These are phyloP conservation scores for Xylariomycetidae sp. DNA, from an alignment of 2,329 filamentous ascomycete genomes.

Conservation along the genomic window DNA sequence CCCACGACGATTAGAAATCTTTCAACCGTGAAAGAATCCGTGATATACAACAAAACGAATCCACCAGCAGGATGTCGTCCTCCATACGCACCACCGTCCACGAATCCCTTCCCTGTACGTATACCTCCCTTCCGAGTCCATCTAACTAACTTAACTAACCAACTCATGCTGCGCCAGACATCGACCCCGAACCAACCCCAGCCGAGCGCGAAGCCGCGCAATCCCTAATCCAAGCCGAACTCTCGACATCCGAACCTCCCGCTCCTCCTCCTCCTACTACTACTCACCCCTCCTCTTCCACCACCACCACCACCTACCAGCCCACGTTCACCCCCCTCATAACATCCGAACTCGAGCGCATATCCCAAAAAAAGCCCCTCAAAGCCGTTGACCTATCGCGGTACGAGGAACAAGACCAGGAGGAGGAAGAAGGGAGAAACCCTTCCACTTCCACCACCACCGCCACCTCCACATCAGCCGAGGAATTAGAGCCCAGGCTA, in stretches of 20 bases:
- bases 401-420: constrained; percentile 68
- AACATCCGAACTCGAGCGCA: constrained; percentile 62
- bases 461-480: constrained; percentile 23
- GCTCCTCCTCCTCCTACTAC: constrained; percentile 31
- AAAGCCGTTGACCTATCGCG: constrained; percentile 68
- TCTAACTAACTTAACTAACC: constrained; percentile 3
- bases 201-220: constrained; percentile 61
- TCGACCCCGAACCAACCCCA: constrained; percentile 68
- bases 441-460: constrained; percentile 39
- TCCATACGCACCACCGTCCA: constrained; percentile 62
- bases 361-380: constrained; percentile 56
- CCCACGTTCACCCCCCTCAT: constrained; percentile 63
- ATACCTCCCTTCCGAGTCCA: constrained; percentile 10
- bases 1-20: too few species aligned
- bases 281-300: constrained; percentile 46
- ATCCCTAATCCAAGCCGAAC: constrained; percentile 65
- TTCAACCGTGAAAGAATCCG: neutral
- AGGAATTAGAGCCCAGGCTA: constrained; percentile 59
- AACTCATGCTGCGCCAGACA: constrained; percentile 50
- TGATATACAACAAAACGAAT: neutral
- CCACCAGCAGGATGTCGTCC: constrained; percentile 52
- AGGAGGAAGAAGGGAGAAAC: too few species aligned
- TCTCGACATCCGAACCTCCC: constrained; percentile 36
- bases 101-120: constrained; percentile 76
- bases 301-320: constrained; percentile 46